Evolutionary conservation across 2,329 filamentous ascomycete genomes (phyloP).

Genomic region (Nigrograna mackinnonii): DNA sequence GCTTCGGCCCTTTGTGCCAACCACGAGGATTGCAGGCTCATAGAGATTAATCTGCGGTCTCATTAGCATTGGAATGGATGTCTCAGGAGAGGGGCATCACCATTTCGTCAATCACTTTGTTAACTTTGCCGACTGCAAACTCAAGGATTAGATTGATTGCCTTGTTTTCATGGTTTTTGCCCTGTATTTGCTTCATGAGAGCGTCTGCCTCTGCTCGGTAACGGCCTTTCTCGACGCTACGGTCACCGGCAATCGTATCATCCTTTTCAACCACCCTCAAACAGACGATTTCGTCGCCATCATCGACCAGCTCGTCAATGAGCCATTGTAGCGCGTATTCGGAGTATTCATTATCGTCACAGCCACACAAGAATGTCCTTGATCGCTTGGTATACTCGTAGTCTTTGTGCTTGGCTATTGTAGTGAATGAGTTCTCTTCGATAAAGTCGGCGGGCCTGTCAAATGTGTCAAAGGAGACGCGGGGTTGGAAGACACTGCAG

Average conservation of each 20-base stretch:
- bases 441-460: constrained; percentile 67
- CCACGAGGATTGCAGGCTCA: constrained; percentile 87
- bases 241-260: constrained; percentile 66
- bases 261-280: constrained; percentile 86
- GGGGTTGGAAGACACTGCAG: constrained; percentile 63
- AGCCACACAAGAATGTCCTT: constrained; percentile 86
- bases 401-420: constrained; percentile 84
- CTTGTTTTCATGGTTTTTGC: constrained; percentile 79
- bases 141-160: constrained; percentile 86
- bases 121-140: constrained; percentile 85
- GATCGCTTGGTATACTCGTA: constrained; percentile 81
- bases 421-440: constrained; percentile 67
- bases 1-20: constrained; percentile 83
- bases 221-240: constrained; percentile 64
- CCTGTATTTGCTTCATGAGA: constrained; percentile 75
- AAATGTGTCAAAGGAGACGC: constrained; percentile 77
- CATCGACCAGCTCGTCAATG: constrained; percentile 87
- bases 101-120: constrained; percentile 88
- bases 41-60: constrained; percentile 78
- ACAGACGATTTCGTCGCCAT: constrained; percentile 92
- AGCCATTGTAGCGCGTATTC: constrained; percentile 93
- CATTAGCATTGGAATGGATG: constrained; percentile 7
- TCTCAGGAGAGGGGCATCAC: too few species aligned
- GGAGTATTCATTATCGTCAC: constrained; percentile 89
- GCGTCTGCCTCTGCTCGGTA: constrained; percentile 77